phyloP scores from a whole-genome alignment of 2,329 filamentous ascomycete genomes.

The Emmonsiellopsis sp. region DNA sequence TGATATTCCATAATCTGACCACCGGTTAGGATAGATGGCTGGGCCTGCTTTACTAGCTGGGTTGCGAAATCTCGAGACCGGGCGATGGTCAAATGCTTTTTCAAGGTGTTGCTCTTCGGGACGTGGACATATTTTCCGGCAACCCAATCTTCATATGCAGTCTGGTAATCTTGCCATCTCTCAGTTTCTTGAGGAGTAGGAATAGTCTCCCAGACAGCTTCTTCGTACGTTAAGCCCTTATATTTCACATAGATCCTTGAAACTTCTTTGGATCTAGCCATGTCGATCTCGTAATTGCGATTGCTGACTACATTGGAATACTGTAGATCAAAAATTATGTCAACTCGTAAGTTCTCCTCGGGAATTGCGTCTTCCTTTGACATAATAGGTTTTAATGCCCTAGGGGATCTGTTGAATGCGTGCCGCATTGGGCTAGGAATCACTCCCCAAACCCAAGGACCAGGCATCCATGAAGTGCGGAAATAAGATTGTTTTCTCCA shows the following conservation, averaged over 20 bases:
- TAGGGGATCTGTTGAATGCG: slow-evolving; percentile 63
- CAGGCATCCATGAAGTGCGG: slow-evolving; percentile 77
- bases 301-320: slow-evolving; percentile 51
- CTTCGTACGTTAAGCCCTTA: slow-evolving; percentile 83
- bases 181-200: slow-evolving; percentile 53
- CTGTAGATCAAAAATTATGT: slow-evolving; percentile 78
- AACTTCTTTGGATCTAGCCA: slow-evolving; percentile 62
- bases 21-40: slow-evolving; percentile 64
- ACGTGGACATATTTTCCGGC: slow-evolving; percentile 64
- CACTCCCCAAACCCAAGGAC: slow-evolving; percentile 76
- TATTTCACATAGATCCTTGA: slow-evolving; percentile 76
- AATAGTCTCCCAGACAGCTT: slow-evolving; percentile 80
- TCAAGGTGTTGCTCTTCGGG: slow-evolving; percentile 46
- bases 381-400: slow-evolving; percentile 55
- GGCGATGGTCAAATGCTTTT: slow-evolving; percentile 58
- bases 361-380: slow-evolving; percentile 70
- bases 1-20: slow-evolving; percentile 91
- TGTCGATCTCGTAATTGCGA: slow-evolving; percentile 58
- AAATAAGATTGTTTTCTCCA: slow-evolving; percentile 76
- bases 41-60: slow-evolving; percentile 57
- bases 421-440: slow-evolving; percentile 55
- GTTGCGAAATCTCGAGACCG: slow-evolving; percentile 56
- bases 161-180: slow-evolving; percentile 68
- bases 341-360: slow-evolving; percentile 73
- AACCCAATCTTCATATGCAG: slow-evolving; percentile 80